These are phyloP conservation scores for Colletotrichum destructivum DNA, from an alignment of 2,329 filamentous ascomycete genomes.

Conservation along the genomic window DNA sequence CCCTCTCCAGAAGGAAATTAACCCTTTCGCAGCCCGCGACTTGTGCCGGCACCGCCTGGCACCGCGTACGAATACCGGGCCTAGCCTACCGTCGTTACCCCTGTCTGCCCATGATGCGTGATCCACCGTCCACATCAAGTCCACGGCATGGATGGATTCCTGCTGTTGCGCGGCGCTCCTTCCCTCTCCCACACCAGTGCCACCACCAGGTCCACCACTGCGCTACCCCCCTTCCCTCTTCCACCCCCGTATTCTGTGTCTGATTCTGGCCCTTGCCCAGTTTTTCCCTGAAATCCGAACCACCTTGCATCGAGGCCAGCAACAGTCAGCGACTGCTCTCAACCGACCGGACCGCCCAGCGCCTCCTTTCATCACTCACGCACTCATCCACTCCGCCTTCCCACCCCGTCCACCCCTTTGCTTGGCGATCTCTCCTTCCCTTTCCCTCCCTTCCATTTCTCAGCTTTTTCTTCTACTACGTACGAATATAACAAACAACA, in stretches of 20 bases:
- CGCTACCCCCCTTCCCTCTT: conserved; percentile 2
- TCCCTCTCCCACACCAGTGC: neutral
- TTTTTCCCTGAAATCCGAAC: conserved; percentile 40
- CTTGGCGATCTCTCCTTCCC: conserved; percentile 35
- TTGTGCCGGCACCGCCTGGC: conserved; percentile 9
- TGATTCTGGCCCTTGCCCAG: conserved; percentile 10
- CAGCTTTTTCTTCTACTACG: conserved; percentile 19
- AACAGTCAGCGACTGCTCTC: conserved; percentile 1
- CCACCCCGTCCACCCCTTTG: conserved; percentile 35
- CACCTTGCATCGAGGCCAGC: conserved; percentile 8
- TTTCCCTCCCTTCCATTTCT: conserved; percentile 33
- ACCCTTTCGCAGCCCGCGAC: conserved; percentile 28
- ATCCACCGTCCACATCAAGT: conserved; percentile 16
- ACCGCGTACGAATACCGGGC: conserved; percentile 18
- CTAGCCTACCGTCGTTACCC: conserved; percentile 26
- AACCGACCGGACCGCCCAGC: neutral
- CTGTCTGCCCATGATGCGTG: conserved; percentile 27
- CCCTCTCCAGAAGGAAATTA: conserved; percentile 31
- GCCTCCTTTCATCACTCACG: conserved; percentile 39
- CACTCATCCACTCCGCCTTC: neutral
- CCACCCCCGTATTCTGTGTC: conserved; percentile 27
- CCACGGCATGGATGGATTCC: conserved; percentile 8
- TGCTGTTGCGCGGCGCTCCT: neutral
- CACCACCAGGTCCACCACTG: neutral
- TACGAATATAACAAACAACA: conserved; percentile 13